Base-by-base conservation (phyloP, 1,284 basidiomycete species). In the Ustilago shanxiensis region DNA sequence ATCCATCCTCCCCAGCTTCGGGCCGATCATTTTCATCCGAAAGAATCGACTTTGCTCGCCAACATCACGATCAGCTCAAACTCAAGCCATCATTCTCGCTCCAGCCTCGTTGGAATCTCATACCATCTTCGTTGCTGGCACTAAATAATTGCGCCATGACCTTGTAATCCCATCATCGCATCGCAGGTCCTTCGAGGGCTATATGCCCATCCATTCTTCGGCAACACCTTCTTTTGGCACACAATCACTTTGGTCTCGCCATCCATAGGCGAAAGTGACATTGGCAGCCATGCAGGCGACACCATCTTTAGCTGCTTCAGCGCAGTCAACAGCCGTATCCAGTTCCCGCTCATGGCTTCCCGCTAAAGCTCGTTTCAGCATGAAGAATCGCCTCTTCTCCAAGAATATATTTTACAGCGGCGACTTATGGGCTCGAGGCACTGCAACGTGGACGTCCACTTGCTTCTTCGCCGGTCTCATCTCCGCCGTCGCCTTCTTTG, bases 301-400 rank as follows among this genome's bases (percentile, higher is more conserved):
- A 11, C n/a, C 45, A 20, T 14, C 47, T 11, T n/a, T 44, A 9
- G 50, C 55, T 9, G 55, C 51, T 1, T 45, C 49, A 1, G 31
- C 53, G 8, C 29, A 20, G 14, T 22, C 33, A 3, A 20, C 55
- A 31, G 31, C 41, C 4, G 51, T 26, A 13, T 11, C 60, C 22
- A 14, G 16, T 14, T 10, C n/a, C 31, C 68, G 47, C 33, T 20
- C 22, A 18, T 69, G 66, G 66, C 37, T 62, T 26, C 60, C 60
- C 9, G 29, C 45, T 28, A 64, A 60, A 39, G 47, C 57, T 1
- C 52, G 55, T 22, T 52, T 64, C 53, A 49, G 53, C 28, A 52
- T 60, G 18, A 66, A 58, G 35, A 51, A 18, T 33, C 61, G 67
- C 9, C 54, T 65, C 20, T 60, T 70, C 51, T 65, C 67, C 61